Base-by-base conservation (phyloP, 495 filamentous ascomycete genomes). In the Glarea lozoyensis region DNA sequence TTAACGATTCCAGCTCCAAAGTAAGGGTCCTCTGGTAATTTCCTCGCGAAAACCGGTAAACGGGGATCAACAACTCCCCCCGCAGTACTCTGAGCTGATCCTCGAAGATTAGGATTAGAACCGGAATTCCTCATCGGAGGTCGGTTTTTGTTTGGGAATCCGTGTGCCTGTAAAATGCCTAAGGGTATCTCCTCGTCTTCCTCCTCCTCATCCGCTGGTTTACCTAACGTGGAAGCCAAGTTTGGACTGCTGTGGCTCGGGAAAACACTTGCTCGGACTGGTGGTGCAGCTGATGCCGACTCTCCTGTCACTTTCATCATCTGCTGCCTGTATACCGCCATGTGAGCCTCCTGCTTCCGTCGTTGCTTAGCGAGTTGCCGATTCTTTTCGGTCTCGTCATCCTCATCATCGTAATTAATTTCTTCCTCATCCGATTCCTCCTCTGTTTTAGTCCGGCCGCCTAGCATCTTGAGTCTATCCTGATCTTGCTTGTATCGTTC, bases 261-360 rank as follows among this genome's bases (percentile, higher is more conserved):
- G 22, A 63, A 58, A 13, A 70, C 10, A 31, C 29, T 29, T 6
- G 49, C 37, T 1, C 53, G 32, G 2, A 42, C 16, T 44, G 24
- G 27, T 40, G 52, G 48, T 0, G 54, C 41, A 9, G 58, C 46
- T 1, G 69, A 54, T 37, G 70, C 72, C 5, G 70, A 63, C 52
- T 86, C 85, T 37, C 89, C 89, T 6, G 87, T 94, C 15, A 93
- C 82, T 56, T 94, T 95, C 86, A 88, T 93, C 88, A 96, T 94
- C 59, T 90, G 82, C 57, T 96, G 90, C 35, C 92, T 77, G 57
- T 94, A 94, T 6, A 96, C 80, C 10, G 87, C 70, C 59, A 95
- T 73, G 59, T 93, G 86, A 9, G 89, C 90, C 56, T 94, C 87
- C 53, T 95, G 88, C 64, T 90, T 93, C 45, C 79, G 73, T 45